Base-by-base conservation (phyloP, 177 flowering plant species). In the Telopea speciosissima region DNA sequence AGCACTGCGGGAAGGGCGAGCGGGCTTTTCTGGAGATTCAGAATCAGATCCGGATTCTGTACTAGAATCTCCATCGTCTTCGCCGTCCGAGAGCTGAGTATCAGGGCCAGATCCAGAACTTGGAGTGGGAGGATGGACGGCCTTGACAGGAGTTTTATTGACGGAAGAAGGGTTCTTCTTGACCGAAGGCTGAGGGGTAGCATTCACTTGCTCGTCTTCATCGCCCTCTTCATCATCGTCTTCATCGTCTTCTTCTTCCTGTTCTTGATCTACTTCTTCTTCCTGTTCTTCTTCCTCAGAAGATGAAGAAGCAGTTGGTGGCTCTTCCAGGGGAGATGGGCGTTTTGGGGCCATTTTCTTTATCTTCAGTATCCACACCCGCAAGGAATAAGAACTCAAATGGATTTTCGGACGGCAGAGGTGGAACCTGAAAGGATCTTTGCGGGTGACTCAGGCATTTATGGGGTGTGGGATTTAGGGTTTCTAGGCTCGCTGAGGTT, bases 21-120 rank as follows among this genome's bases (percentile, higher is more conserved):
- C 19, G 26, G 62, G 59, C 16, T 45, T 16, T 13, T 62, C 49
- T 5, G 71, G 62, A 0, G 63, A 31, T 5, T 72, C 70, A 5
- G 73, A 71, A 9, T 52, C 73, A 44, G 75, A 49, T 24, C 60
- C 63, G 22, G 74, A 40, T 26, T 64, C 75, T 1, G 72, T 54
- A 24, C 36, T 33, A 17, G 56, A 69, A 1, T 26, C 49, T 65
- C 54, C 71, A 59, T 67, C 62, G 63, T 70, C 54, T 45, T 45
- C 54, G 3, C 0, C 17, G 19, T 45, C 54, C 14, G 54, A 45
- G 16, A 17, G 12, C 19, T 45, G 54, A 8, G 54, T 0, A 12
- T 45, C 54, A 45, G 17, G 54, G 19, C 54, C 54, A 1, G 54
- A 45, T 2, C 17, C 17, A 2, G 54, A 4, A 45, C 54, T 45